These are phyloP conservation scores for Aristolochia fimbriata DNA, from an alignment of 164 flowering plant species.

Conservation along the genomic window DNA sequence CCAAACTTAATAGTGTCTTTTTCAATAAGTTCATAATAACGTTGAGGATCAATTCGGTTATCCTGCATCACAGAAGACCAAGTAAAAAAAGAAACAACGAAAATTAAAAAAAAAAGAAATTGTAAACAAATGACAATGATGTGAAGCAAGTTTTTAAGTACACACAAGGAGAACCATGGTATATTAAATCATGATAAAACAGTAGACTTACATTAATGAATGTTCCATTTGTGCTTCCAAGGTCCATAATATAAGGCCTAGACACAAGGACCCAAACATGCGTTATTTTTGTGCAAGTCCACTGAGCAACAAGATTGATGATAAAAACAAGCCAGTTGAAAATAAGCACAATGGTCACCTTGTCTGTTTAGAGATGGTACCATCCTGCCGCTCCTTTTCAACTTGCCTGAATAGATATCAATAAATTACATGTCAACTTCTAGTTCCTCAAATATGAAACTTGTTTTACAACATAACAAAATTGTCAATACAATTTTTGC, in stretches of 20 bases:
- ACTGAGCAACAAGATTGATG: not conserved
- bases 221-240: constrained; percentile 97
- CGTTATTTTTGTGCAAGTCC: constrained; percentile 7
- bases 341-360: constrained; percentile 31
- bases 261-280: constrained; percentile 2
- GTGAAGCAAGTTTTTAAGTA: not conserved
- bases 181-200: not conserved
- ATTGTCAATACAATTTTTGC: too few species aligned
- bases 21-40: constrained; percentile 81
- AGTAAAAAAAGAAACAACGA: constrained; percentile 6
- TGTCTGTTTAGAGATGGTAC: constrained; percentile 53
- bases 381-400: constrained; percentile 82
- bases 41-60: constrained; percentile 67
- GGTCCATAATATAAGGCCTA: constrained; percentile 96
- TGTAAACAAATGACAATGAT: not conserved
- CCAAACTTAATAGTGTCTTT: constrained; percentile 87
- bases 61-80: constrained; percentile 50
- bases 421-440: not conserved
- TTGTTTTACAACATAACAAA: too few species aligned
- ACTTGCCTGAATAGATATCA: constrained; percentile 53
- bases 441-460: not conserved
- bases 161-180: not conserved
- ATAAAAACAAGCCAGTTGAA: not conserved
- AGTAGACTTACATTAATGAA: constrained; percentile 66
- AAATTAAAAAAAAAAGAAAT: not conserved